A percentile compares a stretch with the other conserved stretches of the same genome.
These are phyloP conservation scores for Ceratocystis destructans DNA, from an alignment of 2,329 filamentous ascomycete species.

Conservation along the genomic window DNA sequence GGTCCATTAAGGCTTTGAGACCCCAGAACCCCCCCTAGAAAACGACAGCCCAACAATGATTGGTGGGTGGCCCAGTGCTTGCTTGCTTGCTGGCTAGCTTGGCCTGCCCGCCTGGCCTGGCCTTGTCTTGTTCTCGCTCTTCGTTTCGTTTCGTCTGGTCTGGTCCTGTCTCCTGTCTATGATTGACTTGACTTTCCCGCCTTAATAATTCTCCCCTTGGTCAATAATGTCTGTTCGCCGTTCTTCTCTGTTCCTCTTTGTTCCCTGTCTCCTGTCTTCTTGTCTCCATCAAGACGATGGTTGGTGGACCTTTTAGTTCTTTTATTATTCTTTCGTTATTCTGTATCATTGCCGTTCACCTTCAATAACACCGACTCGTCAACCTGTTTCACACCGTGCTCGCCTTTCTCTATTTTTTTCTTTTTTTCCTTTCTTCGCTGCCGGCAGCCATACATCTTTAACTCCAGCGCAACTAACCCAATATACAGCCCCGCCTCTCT, in stretches of 20 bases:
- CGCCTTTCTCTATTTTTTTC: neutral
- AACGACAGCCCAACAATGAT: neutral
- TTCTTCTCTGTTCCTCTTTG: neutral
- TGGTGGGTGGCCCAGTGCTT: conserved; percentile 4
- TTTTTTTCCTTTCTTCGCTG: too few relatives aligned
- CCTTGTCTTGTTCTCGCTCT: conserved; percentile 11
- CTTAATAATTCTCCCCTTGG: neutral
- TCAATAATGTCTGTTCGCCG: conserved; percentile 4
- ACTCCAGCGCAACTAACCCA: neutral
- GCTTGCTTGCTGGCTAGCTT: neutral
- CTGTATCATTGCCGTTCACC: neutral
- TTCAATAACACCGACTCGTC: neutral
- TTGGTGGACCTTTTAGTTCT: neutral
- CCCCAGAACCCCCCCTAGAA: neutral
- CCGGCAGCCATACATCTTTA: neutral
- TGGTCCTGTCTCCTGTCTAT: neutral
- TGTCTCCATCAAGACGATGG: neutral
- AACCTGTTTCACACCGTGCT: neutral
- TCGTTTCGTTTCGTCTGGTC: conserved; percentile 17
- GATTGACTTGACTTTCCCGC: conserved; percentile 5
- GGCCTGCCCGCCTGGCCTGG: neutral
- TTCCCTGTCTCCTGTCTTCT: neutral
- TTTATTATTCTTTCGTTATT: neutral
- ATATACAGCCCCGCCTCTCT: neutral
- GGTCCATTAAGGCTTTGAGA: neutral